Evolutionary conservation across 495 filamentous ascomycete genomes (phyloP).

Genomic region (Neurospora sp.): DNA sequence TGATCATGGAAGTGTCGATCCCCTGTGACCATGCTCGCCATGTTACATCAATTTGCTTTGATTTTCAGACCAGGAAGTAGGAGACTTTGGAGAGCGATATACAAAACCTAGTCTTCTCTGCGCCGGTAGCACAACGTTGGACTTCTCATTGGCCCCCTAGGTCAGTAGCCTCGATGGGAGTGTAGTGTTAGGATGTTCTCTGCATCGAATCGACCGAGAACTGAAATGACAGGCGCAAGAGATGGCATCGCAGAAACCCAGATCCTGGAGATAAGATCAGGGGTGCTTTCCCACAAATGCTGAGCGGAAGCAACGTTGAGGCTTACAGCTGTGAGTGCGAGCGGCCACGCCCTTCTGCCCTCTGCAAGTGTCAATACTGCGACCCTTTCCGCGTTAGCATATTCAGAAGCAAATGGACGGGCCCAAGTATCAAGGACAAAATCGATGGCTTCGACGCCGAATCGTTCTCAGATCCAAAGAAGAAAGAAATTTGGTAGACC

Average conservation of each 20-base stretch:
- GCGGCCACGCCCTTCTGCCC: neutral
- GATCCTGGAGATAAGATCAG: neutral
- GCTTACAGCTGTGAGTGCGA: neutral
- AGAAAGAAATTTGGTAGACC: neutral
- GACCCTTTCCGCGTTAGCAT: neutral
- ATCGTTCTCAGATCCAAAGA: neutral
- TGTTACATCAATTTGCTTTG: neutral
- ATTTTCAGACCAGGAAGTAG: neutral
- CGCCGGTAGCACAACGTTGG: neutral
- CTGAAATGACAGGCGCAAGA: neutral
- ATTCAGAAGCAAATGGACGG: neutral
- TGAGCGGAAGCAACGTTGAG: neutral
- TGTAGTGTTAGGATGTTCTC: neutral
- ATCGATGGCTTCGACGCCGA: neutral
- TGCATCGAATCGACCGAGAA: neutral
- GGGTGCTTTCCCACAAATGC: neutral
- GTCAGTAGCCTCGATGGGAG: neutral
- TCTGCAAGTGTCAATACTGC: neutral
- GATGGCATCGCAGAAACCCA: neutral
- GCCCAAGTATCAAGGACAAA: neutral
- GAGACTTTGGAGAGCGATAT: neutral
- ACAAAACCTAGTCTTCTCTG: neutral
- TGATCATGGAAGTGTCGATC: neutral
- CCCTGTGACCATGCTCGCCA: neutral
- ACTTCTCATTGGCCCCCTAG: neutral